Evolutionary conservation across 257 asterid genomes (phyloP), one percentile per base, ranked within the genome.

Genomic region (Phtheirospermum japonicum): DNA sequence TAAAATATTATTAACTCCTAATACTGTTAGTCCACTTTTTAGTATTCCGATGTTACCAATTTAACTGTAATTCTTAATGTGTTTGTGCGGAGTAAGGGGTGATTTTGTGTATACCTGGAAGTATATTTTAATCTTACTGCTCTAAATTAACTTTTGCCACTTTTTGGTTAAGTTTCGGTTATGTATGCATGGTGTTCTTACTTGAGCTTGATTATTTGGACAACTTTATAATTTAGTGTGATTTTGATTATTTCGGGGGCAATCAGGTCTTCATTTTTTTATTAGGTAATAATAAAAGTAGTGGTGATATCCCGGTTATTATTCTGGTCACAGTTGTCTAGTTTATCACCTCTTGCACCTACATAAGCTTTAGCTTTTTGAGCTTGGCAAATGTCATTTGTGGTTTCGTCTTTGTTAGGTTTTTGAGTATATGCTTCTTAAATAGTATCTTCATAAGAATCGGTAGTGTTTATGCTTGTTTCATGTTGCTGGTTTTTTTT

Each of bases 291-390:
- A 23, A 23, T 23, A 23, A 1, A 23, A 23, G 28, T 23, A 23
- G 1, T 23, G 28, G 28, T 23, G 1, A 23, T 23, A 23, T 23
- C 28, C 28, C 28, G 3, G 3, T 23, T 23, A 23, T 3, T 23
- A 23, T 58, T 58, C 63, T 59, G 50, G 52, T 13, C 52, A 39
- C 11, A 19, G 51, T 18, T 59, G 34, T 59, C 36, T 59, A 11
- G 33, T 19, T 60, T 42, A 12, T 42, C 23, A 39, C 37, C 13
- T 11, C 53, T 40, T 9, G 6, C 28, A 4, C 37, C 52, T 59
- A 4, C 4, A 1, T 37, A 0, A 7, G 31, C 63, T 9, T 58
- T 34, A 58, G 32, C 33, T 10, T 58, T 36, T 58, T 6, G 4
- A 1, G 9, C 17, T 37, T 18, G 5, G 11, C 45, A 12, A 12